Evolutionary conservation across 805 yeast genomes (phyloP), one percentile per base, ranked within the genome.

Genomic region (Yamadazyma ubonensis): DNA sequence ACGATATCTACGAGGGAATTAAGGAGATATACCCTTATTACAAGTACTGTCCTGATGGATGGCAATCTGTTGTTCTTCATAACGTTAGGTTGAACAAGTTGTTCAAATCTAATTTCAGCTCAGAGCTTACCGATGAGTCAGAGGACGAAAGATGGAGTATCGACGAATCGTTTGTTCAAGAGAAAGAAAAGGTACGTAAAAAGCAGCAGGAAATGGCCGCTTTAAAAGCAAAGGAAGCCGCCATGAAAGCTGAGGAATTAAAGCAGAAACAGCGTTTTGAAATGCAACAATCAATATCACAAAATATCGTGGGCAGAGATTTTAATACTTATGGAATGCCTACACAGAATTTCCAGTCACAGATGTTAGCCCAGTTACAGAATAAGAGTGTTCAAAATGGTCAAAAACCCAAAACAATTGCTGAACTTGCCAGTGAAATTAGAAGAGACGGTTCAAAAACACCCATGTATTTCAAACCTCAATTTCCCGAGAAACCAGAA

Each of bases 61-160:
- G 99, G 99, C 99, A 93, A 65, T 83, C 86, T 55, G 80, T 95
- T 0, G 95, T 93, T 14, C 76, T 95, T 37, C 99, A 93, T 63
- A 90, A 89, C 53, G 70, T 93, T 28, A 83, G 91, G 16, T 71
- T 88, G 49, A 89, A 89, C 63, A 88, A 87, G 63, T 81, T 91
- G 5, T 93, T 91, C 66, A 54, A 54, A 38, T 20, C 48, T 10
- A 37, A 25, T n/a, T 29, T 27, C 15, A 17, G 25, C 8, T n/a
- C 9, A 11, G 28, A 25, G n/a, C n/a, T n/a, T 23, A 6, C 20
- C 6, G 19, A 23, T n/a, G 36, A 15, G 12, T 84, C 84, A 5
- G 33, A 32, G 85, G 11, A 42, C 36, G 85, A 85, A n/a, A 65
- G 86, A 21, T 91, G 96, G 95, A 91, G 91, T 3, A 67, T 93